These are phyloP conservation scores for Verbena officinalis DNA, from an alignment of 257 asterid species.

Conservation along the genomic window DNA sequence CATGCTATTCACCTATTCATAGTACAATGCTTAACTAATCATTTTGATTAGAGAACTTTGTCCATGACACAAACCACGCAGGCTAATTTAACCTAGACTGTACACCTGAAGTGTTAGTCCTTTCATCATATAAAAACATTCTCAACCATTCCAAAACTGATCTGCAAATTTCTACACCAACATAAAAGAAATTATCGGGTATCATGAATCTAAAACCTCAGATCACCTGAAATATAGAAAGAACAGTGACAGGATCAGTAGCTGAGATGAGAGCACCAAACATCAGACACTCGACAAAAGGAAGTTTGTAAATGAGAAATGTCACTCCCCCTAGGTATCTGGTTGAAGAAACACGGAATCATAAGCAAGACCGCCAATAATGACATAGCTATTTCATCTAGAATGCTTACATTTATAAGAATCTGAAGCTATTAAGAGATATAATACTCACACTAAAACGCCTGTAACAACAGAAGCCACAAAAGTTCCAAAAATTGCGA, in stretches of 20 bases:
- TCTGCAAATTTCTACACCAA: conserved; percentile 6
- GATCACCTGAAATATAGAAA: conserved; percentile 94
- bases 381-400: conserved; percentile 14
- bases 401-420: conserved; percentile 9
- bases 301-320: conserved; percentile 86
- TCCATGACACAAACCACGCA: conserved; percentile 14
- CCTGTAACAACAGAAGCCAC: conserved; percentile 91
- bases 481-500: conserved; percentile 90
- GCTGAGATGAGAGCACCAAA: conserved; percentile 99
- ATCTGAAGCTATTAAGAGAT: conserved; percentile 24
- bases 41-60: not conserved
- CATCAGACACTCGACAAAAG: conserved; percentile 96
- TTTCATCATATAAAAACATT: conserved; percentile 6
- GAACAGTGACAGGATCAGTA: conserved; percentile 96
- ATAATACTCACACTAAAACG: conserved; percentile 81
- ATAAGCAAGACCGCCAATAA: conserved; percentile 15
- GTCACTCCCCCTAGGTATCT: conserved; percentile 88
- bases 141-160: conserved; percentile 17
- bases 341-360: conserved; percentile 36
- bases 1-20: conserved; percentile 12
- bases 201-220: conserved; percentile 25
- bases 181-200: conserved; percentile 15
- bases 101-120: conserved; percentile 3
- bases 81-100: conserved; percentile 16
- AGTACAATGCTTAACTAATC: conserved; percentile 10